Percentiles rank a stretch among this genome's conserved stretches.
phyloP scores from a whole-genome alignment of 2,329 filamentous ascomycete genomes.

The Esteya vermicola region DNA sequence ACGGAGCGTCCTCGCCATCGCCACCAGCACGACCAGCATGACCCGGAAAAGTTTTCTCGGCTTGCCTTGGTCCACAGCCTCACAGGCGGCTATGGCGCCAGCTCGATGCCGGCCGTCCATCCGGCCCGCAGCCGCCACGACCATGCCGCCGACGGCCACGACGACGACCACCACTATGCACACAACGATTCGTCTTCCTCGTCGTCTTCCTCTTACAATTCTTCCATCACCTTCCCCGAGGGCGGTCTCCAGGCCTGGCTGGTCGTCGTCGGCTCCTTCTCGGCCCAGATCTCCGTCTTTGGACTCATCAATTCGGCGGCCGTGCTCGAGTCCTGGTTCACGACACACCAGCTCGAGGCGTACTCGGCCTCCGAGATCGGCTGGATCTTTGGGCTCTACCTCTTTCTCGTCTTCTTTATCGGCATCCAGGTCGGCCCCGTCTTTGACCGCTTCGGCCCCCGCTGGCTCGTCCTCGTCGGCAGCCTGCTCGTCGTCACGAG shows the following conservation, averaged over 20 bases:
- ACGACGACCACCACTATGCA: background rate
- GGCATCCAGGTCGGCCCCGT: conserved; percentile 71
- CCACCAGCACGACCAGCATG: too few species aligned
- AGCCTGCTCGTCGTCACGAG: conserved; percentile 46
- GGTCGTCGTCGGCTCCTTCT: conserved; percentile 65
- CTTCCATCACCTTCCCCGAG: conserved; percentile 49
- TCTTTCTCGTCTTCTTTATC: conserved; percentile 69
- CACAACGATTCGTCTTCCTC: background rate
- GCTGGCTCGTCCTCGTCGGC: conserved; percentile 50
- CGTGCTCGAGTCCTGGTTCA: conserved; percentile 65
- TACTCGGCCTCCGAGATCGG: conserved; percentile 56
- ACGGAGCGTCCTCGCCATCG: background rate
- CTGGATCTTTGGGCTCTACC: conserved; percentile 78
- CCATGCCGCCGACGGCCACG: background rate
- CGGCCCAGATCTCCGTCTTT: conserved; percentile 53
- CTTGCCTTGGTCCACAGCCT: too few species aligned
- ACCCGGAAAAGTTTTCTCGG: too few species aligned
- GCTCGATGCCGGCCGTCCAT: too few species aligned
- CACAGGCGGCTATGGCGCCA: too few species aligned
- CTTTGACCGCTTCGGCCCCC: conserved; percentile 64
- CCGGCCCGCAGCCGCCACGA: too few species aligned
- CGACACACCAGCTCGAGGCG: conserved; percentile 53
- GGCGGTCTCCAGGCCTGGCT: conserved; percentile 60
- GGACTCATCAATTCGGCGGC: conserved; percentile 65
- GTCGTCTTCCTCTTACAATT: background rate